Conservation (phyloP, 2,329 filamentous ascomycete genomes). For the Rugonectria rugulosa region DNA sequence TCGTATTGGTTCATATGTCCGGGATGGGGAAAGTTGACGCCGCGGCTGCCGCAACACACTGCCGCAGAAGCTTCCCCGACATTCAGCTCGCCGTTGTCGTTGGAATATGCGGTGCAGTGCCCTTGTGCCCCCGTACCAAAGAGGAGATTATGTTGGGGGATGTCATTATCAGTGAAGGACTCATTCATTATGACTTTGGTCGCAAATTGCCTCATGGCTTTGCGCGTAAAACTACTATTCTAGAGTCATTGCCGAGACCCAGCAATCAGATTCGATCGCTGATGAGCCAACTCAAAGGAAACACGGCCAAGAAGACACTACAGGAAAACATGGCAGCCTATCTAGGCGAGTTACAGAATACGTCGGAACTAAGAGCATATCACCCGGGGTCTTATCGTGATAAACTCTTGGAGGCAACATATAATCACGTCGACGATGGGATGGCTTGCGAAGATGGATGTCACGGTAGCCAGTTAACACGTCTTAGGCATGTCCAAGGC, state of each 20-base stretch:
- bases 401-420: background rate
- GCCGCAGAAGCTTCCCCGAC: background rate
- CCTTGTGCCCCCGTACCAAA: conserved; percentile 2
- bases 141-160: conserved; percentile 37
- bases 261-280: too few species aligned
- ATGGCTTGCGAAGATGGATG: background rate
- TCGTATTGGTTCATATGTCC: conserved; percentile 1
- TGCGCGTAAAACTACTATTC: conserved; percentile 30
- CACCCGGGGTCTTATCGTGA: background rate
- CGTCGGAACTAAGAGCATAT: background rate
- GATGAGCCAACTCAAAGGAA: conserved; percentile 31
- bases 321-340: background rate
- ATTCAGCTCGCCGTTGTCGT: conserved; percentile 7
- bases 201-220: conserved; percentile 31
- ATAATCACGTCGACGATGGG: too few species aligned
- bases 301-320: conserved; percentile 12
- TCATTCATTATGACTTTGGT: conserved; percentile 43
- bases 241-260: conserved; percentile 29
- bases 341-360: background rate
- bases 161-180: conserved; percentile 36
- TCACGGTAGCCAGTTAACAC: too few species aligned
- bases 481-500: too few species aligned
- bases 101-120: conserved; percentile 27
- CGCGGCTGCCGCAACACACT: background rate
- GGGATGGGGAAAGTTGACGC: conserved; percentile 2